Evolutionary conservation across 2,329 filamentous ascomycete genomes (phyloP).

Genomic region (Arthroderma sp.): DNA sequence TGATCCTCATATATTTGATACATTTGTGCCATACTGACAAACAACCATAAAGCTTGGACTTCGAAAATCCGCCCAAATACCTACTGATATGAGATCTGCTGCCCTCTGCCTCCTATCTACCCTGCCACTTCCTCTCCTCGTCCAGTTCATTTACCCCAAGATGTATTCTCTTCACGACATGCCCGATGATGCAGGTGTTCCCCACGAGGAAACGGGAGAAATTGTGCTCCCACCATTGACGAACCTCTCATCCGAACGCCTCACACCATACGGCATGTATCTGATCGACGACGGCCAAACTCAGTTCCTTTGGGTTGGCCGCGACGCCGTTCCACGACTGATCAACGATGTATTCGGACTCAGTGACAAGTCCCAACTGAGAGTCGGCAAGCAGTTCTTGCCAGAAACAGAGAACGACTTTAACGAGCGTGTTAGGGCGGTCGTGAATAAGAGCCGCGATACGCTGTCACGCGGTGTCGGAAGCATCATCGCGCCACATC

Average conservation of each 20-base stretch:
- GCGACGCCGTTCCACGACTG: constrained; percentile 82
- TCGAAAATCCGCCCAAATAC: constrained; percentile 84
- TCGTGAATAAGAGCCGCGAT: constrained; percentile 84
- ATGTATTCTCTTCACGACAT: constrained; percentile 88
- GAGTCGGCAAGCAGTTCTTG: constrained; percentile 78
- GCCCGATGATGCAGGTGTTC: constrained; percentile 82
- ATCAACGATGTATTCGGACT: constrained; percentile 83
- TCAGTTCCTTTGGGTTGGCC: constrained; percentile 93
- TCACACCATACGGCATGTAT: constrained; percentile 84
- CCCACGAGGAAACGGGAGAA: constrained; percentile 73
- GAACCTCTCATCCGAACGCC: constrained; percentile 77
- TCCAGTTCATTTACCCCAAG: constrained; percentile 82
- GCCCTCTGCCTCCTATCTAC: constrained; percentile 91
- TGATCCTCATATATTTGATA: background rate
- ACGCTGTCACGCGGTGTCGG: constrained; percentile 77
- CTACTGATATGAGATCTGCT: constrained; percentile 83
- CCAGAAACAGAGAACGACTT: constrained; percentile 91
- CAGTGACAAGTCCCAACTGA: constrained; percentile 68
- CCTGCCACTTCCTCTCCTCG: constrained; percentile 73
- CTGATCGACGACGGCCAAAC: constrained; percentile 95
- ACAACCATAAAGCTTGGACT: constrained; percentile 51
- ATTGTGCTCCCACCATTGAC: constrained; percentile 73
- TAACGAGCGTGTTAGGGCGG: constrained; percentile 82
- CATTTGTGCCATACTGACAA: constrained; percentile 15
- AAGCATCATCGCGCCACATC: constrained; percentile 80